Percentiles rank a stretch among this genome's conserved stretches.
Conservation (phyloP, 1,284 basidiomycete species). For the Apiotrichum sp. region DNA sequence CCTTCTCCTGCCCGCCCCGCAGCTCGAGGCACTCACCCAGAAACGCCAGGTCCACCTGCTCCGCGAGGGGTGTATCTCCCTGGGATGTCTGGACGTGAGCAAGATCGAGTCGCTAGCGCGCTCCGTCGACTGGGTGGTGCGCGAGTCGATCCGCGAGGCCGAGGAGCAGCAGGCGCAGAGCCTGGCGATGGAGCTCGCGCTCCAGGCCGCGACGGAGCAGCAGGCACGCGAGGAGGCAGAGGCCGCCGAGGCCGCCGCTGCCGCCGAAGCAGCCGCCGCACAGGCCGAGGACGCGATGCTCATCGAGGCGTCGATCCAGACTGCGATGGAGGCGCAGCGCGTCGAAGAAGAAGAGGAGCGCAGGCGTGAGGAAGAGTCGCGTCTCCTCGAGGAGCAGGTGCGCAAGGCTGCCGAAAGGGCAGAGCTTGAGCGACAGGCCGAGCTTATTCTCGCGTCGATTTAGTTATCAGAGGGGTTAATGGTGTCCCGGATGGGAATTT, state of each 20-base stretch:
- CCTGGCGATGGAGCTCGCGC: conserved; percentile 35
- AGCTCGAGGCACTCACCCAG: conserved; percentile 31
- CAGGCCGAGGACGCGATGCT: conserved; percentile 37
- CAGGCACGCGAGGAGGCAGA: conserved; percentile 37
- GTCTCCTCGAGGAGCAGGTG: conserved; percentile 31
- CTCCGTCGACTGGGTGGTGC: conserved; percentile 40
- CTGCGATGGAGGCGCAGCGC: conserved; percentile 38
- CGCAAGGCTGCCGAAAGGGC: conserved; percentile 35
- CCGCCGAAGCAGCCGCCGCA: conserved; percentile 26
- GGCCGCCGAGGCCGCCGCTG: conserved; percentile 24
- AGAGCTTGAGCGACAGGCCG: conserved; percentile 37
- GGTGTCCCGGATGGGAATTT: too few species aligned
- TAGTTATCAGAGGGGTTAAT: neutral
- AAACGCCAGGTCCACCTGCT: conserved; percentile 43
- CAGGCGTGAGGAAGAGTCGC: conserved; percentile 28
- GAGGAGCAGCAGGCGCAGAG: conserved; percentile 36
- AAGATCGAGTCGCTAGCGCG: conserved; percentile 42
- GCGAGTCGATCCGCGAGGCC: conserved; percentile 34
- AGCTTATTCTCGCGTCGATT: conserved; percentile 40
- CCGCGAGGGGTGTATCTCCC: conserved; percentile 41
- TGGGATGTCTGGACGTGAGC: conserved; percentile 40
- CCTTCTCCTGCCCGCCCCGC: conserved; percentile 31
- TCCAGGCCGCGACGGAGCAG: conserved; percentile 37
- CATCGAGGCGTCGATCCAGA: conserved; percentile 38
- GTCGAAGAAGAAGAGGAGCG: conserved; percentile 35